A percentile compares a stretch with the other conserved stretches of the same genome.
Conservation (phyloP, 179 eudicot genomes). For the Patellifolia procumbens region DNA sequence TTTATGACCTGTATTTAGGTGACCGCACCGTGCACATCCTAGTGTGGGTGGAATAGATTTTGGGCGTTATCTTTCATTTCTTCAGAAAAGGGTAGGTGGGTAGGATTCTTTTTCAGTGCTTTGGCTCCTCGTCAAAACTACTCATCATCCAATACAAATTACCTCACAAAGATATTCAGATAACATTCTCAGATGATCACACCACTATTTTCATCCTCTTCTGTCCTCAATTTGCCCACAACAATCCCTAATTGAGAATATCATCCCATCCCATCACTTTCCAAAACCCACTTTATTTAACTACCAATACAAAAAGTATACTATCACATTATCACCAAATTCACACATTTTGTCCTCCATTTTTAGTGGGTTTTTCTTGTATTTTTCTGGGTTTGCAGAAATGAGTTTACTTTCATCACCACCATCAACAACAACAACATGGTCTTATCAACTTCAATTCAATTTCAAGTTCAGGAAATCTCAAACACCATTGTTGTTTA, state of each 20-base stretch:
- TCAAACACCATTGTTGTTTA: slow-evolving; percentile 27
- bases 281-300: background rate
- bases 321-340: background rate
- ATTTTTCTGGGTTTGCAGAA: slow-evolving; percentile 4
- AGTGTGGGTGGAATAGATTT: too few species aligned
- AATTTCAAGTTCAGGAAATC: slow-evolving; percentile 51
- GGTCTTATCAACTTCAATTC: slow-evolving; percentile 73
- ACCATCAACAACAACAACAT: slow-evolving; percentile 33
- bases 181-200: slow-evolving; percentile 8
- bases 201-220: slow-evolving; percentile 14
- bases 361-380: slow-evolving; percentile 2
- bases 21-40: too few species aligned
- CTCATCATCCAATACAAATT: too few species aligned
- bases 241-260: slow-evolving; percentile 7
- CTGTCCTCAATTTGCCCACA: background rate
- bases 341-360: background rate
- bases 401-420: slow-evolving; percentile 48
- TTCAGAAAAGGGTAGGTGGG: too few species aligned
- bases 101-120: too few species aligned
- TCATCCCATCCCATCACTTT: background rate
- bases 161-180: background rate
- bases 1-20: too few species aligned
- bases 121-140: too few species aligned
- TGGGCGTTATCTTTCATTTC: too few species aligned
- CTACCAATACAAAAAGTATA: background rate